A percentile compares a stretch with the other conserved stretches of the same genome.
phyloP scores from a whole-genome alignment of 2,329 filamentous ascomycete species.

The Scedosporium minutisporum region DNA sequence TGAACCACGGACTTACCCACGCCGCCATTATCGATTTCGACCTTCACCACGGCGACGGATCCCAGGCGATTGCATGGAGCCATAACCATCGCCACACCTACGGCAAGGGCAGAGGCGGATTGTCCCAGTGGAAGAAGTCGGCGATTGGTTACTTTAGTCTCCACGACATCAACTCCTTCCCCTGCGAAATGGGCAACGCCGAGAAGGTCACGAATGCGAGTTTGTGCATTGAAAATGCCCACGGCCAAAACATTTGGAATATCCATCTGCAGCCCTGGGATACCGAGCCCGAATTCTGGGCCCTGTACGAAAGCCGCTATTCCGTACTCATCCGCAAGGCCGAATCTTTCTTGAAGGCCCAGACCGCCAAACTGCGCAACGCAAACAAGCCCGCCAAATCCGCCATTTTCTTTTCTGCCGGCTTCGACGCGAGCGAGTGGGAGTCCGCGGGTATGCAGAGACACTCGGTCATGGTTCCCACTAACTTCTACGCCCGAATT shows the following conservation, averaged over 20 bases:
- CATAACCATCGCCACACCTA: slow-evolving; percentile 58
- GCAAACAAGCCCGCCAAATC: slow-evolving; percentile 60
- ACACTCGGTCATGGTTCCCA: slow-evolving; percentile 91
- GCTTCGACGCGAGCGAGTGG: slow-evolving; percentile 95
- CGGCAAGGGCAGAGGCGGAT: slow-evolving; percentile 20
- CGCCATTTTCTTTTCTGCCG: slow-evolving; percentile 89
- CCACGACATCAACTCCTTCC: slow-evolving; percentile 97
- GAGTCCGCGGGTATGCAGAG: slow-evolving; percentile 89
- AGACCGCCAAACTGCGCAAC: slow-evolving; percentile 55
- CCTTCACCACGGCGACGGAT: slow-evolving; percentile 89
- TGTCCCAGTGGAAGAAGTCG: slow-evolving; percentile 66
- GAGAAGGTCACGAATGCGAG: slow-evolving; percentile 92
- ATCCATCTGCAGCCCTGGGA: slow-evolving; percentile 87
- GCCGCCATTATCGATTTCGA: slow-evolving; percentile 91
- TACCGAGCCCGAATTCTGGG: slow-evolving; percentile 77
- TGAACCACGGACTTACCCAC: slow-evolving; percentile 79
- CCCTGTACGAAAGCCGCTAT: slow-evolving; percentile 74
- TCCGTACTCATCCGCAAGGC: slow-evolving; percentile 69
- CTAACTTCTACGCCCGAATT: slow-evolving; percentile 88
- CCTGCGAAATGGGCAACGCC: slow-evolving; percentile 86
- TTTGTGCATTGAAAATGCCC: slow-evolving; percentile 86
- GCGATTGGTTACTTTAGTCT: slow-evolving; percentile 93
- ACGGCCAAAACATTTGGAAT: slow-evolving; percentile 93
- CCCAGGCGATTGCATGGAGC: slow-evolving; percentile 85
- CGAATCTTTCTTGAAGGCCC: slow-evolving; percentile 61